These are phyloP conservation scores for Datisca glomerata DNA, from an alignment of 306 rosid species.

Conservation along the genomic window DNA sequence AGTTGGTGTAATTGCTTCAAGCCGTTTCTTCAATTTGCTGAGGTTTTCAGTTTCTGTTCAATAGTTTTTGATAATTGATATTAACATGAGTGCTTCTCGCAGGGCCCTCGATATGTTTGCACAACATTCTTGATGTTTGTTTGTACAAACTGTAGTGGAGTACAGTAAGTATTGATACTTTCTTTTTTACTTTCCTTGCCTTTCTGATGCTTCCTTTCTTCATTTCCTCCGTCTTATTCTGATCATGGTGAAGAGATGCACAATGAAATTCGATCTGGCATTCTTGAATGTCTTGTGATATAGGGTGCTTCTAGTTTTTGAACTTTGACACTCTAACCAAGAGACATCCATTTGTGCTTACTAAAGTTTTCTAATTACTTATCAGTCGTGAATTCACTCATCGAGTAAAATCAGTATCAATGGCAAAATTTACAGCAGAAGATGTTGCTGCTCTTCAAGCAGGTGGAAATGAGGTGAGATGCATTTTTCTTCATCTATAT, in stretches of 20 bases:
- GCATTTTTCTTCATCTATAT: background rate
- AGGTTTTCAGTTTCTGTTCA: background rate
- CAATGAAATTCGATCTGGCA: no score
- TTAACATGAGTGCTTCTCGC: constrained; percentile 14
- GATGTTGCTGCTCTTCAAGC: constrained; percentile 76
- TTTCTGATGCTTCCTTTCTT: constrained; percentile 2
- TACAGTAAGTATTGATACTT: constrained; percentile 49
- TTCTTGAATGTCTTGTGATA: no score
- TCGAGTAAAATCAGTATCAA: constrained; percentile 80
- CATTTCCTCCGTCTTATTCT: constrained; percentile 1
- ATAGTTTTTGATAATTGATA: background rate
- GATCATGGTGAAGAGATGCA: no score
- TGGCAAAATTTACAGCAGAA: constrained; percentile 65
- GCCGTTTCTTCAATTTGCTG: no score
- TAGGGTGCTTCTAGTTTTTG: no score
- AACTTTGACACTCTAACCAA: background rate
- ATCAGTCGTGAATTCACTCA: constrained; percentile 91
- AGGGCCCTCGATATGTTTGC: constrained; percentile 97
- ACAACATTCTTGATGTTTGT: constrained; percentile 75
- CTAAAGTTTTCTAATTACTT: constrained; percentile 10
- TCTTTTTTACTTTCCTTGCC: background rate
- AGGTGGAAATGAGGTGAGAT: constrained; percentile 84
- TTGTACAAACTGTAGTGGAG: constrained; percentile 91
- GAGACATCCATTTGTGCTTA: constrained; percentile 3
- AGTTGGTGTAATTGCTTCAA: no score